Percentiles rank a stretch among this genome's conserved stretches.
phyloP scores from a whole-genome alignment of 2,329 filamentous ascomycete genomes.

The Aspergillus japonicus region DNA sequence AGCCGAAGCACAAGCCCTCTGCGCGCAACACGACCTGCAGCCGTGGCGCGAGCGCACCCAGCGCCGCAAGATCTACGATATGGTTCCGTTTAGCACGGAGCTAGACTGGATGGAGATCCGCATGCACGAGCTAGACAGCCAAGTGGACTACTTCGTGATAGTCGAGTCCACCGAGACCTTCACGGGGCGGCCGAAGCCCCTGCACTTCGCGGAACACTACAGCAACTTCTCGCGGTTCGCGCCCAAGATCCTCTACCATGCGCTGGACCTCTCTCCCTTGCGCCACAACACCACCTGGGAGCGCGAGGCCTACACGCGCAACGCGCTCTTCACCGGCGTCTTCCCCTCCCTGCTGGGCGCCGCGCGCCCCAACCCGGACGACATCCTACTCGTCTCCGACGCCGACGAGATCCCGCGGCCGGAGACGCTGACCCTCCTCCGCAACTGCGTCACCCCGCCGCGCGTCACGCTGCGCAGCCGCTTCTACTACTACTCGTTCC shows the following conservation, averaged over 20 bases:
- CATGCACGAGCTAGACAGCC: not conserved
- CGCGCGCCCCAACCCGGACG: not conserved
- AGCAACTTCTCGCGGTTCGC: not conserved
- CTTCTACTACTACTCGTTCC: not conserved
- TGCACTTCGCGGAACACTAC: not conserved
- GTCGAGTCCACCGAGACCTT: not conserved
- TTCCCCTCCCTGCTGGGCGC: not conserved
- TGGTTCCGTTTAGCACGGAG: not conserved
- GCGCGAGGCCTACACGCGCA: not conserved
- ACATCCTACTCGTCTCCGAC: not conserved
- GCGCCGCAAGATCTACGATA: not conserved
- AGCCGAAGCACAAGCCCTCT: not conserved
- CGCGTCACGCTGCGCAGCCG: not conserved
- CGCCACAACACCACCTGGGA: not conserved
- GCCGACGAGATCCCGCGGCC: not conserved
- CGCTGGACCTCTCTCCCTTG: not conserved
- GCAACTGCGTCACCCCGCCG: not conserved
- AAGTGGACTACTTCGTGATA: not conserved
- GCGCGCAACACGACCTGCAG: not conserved
- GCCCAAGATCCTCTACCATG: not conserved
- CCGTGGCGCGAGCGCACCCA: not conserved
- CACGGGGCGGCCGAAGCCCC: not conserved
- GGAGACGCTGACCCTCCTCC: not conserved
- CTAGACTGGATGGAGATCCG: conserved; percentile 1
- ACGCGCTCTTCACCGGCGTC: not conserved